These are phyloP conservation scores for Helichrysum umbraculigerum DNA, from an alignment of 129 eudicot genomes.

Conservation along the genomic window DNA sequence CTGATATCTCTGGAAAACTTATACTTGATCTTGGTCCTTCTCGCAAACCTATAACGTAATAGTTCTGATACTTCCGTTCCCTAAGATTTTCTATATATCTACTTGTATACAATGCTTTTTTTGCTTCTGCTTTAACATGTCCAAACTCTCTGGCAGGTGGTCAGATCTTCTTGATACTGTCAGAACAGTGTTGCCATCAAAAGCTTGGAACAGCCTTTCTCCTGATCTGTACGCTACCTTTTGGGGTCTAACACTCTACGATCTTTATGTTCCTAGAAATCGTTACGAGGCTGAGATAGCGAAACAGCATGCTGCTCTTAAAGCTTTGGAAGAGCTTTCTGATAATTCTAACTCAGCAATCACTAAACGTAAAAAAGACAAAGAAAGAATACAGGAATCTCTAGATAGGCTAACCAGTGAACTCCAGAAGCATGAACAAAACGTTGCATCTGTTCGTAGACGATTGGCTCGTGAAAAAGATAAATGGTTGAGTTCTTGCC, in stretches of 20 bases:
- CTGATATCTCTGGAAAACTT: constrained; percentile 39
- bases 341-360: constrained; percentile 97
- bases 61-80: background rate
- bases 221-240: constrained; percentile 96
- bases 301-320: constrained; percentile 85
- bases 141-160: constrained; percentile 65
- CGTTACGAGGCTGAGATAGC: constrained; percentile 88
- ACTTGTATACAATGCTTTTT: background rate
- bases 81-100: background rate
- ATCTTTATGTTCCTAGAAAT: constrained; percentile 89
- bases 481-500: constrained; percentile 93
- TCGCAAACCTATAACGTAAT: constrained; percentile 64
- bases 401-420: constrained; percentile 74
- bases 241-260: constrained; percentile 98
- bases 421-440: constrained; percentile 85
- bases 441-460: constrained; percentile 88
- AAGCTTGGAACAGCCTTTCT: constrained; percentile 99
- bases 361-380: constrained; percentile 92
- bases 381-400: constrained; percentile 94
- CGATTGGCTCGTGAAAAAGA: constrained; percentile 89
- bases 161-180: constrained; percentile 82
- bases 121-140: background rate
- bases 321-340: constrained; percentile 89
- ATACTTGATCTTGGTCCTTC: constrained; percentile 79
- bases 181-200: constrained; percentile 84